Conservation (phyloP, 768 basidiomycete genomes). For the Pleurotus salmoneostramineus region DNA sequence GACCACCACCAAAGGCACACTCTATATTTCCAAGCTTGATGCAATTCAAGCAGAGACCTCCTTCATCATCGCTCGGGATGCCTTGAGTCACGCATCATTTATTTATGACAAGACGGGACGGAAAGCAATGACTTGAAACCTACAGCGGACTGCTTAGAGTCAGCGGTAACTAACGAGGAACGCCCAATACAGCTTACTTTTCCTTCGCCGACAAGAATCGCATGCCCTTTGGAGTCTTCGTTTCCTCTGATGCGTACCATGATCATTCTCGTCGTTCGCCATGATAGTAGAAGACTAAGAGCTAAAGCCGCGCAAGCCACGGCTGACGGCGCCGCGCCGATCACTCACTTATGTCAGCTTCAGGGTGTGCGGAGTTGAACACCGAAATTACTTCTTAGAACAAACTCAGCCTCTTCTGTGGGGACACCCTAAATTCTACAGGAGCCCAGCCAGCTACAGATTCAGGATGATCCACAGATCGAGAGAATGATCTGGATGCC, state of each 20-base stretch:
- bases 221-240: conserved; percentile 44
- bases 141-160: conserved; percentile 38
- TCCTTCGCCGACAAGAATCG: conserved; percentile 71
- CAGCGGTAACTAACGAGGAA: conserved; percentile 4
- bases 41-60: conserved; percentile 60
- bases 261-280: background rate
- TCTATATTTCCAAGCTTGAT: conserved; percentile 39
- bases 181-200: conserved; percentile 38
- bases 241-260: background rate
- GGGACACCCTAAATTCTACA: too few species aligned
- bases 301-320: too few species aligned
- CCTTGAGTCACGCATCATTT: conserved; percentile 51
- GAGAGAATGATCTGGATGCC: too few species aligned
- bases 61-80: conserved; percentile 37
- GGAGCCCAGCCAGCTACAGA: too few species aligned
- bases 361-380: too few species aligned
- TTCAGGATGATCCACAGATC: too few species aligned
- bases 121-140: conserved; percentile 8
- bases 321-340: too few species aligned
- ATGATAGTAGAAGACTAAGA: background rate
- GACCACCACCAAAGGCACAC: conserved; percentile 63
- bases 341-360: too few species aligned
- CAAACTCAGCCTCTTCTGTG: too few species aligned
- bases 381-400: too few species aligned
- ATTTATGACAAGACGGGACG: background rate